These are phyloP conservation scores for Avena insularis DNA, from an alignment of 176 grass and related monocot genomes.

Conservation along the genomic window DNA sequence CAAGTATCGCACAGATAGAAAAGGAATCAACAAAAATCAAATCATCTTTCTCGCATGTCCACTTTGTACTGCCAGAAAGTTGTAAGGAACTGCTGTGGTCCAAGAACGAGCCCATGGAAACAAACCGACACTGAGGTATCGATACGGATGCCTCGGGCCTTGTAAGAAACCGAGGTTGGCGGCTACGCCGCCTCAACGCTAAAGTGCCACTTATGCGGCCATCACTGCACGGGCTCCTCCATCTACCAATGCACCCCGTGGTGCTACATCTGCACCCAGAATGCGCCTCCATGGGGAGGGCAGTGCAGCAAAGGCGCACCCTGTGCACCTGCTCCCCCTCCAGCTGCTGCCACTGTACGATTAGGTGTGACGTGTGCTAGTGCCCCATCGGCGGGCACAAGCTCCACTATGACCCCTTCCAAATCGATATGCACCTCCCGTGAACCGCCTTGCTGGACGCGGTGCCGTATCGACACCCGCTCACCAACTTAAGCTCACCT, in stretches of 20 bases:
- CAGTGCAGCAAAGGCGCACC: constrained; percentile 35
- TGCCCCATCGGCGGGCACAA: constrained; percentile 19
- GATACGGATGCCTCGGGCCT: not conserved
- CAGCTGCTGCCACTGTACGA: not conserved
- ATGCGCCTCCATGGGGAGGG: constrained; percentile 21
- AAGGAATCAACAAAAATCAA: not conserved
- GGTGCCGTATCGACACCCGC: not conserved
- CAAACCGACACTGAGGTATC: not conserved
- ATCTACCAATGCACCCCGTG: constrained; percentile 13
- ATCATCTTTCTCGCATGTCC: not conserved
- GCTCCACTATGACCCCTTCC: constrained; percentile 38
- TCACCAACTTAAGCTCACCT: constrained; percentile 1
- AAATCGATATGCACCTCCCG: constrained; percentile 48
- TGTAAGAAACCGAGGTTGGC: not conserved
- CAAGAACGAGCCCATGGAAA: not conserved
- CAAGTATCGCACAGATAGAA: not conserved
- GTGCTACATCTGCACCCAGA: constrained; percentile 30
- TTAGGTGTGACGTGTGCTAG: constrained; percentile 12
- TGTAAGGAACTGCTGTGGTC: not conserved
- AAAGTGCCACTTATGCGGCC: constrained; percentile 24
- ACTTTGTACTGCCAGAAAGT: not conserved
- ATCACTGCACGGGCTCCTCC: not conserved
- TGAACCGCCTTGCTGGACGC: constrained; percentile 22
- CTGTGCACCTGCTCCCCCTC: constrained; percentile 14
- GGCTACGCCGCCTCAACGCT: not conserved